These are phyloP conservation scores for Cantharellus anzutake DNA, from an alignment of 768 basidiomycete species.

Conservation along the genomic window DNA sequence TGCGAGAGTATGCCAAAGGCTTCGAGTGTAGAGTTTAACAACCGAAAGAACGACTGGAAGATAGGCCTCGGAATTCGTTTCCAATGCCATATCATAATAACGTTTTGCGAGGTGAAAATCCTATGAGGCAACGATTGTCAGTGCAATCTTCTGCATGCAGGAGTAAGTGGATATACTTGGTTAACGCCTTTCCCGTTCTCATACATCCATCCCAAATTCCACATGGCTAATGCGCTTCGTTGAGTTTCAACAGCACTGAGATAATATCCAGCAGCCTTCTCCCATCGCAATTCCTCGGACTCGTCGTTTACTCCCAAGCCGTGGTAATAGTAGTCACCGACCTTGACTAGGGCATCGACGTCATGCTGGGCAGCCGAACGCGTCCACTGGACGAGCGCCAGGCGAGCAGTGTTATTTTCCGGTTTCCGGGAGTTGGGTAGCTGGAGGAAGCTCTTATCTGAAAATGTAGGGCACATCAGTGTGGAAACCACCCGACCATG, in stretches of 20 bases:
- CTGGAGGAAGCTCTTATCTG: conserved; percentile 54
- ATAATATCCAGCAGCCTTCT: conserved; percentile 88
- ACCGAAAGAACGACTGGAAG: conserved; percentile 73
- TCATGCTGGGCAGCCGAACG: conserved; percentile 87
- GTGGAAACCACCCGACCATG: background rate
- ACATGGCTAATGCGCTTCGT: conserved; percentile 85
- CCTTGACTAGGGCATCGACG: conserved; percentile 93
- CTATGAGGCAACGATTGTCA: conserved; percentile 18
- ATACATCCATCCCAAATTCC: conserved; percentile 99
- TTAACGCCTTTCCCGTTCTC: conserved; percentile 88
- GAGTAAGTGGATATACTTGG: conserved; percentile 30
- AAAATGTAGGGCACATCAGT: conserved; percentile 1
- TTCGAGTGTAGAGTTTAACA: conserved; percentile 60
- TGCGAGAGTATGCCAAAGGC: conserved; percentile 63
- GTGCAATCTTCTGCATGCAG: too few species aligned
- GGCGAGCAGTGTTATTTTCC: conserved; percentile 62
- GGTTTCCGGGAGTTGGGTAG: conserved; percentile 45
- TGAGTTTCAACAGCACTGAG: conserved; percentile 89
- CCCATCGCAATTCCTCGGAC: conserved; percentile 43
- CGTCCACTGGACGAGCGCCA: conserved; percentile 86
- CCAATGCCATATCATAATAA: conserved; percentile 78
- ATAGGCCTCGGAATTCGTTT: conserved; percentile 78
- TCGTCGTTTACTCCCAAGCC: conserved; percentile 64
- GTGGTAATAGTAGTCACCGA: conserved; percentile 93
- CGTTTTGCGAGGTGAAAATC: conserved; percentile 96